Evolutionary conservation across 768 basidiomycete species (phyloP), one percentile per base, ranked within the genome.

Genomic region (Lentinula sp.): DNA sequence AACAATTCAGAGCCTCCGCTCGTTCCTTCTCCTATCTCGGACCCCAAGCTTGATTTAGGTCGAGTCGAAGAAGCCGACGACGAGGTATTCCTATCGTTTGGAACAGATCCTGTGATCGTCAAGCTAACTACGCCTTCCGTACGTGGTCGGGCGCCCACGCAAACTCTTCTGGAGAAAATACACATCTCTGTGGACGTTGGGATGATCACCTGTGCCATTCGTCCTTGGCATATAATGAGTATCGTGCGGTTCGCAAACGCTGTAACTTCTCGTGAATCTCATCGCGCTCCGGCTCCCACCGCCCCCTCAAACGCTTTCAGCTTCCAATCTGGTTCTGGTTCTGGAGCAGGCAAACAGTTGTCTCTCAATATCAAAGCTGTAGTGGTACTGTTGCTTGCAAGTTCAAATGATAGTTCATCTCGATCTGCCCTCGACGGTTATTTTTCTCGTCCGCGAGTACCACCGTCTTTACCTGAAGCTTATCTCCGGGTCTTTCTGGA

Each of bases 401-500:
- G 67, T 31, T 43, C 66, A 34, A 31, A 23, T 23, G 15, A 64
- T 28, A 32, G 51, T 23, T 57, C 32, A 35, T 34, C 48, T 37
- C 32, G n/a, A 7, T 10, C 28, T 37, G 5, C 73, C 61, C 63
- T 59, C 11, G 65, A 65, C 54, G 77, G 16, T 61, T 91, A 84
- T 67, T 89, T 86, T 68, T 70, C 75, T 18, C 79, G 76, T 23
- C 88, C 89, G 2, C 72, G 89, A n/a, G 69, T 79, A 5, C 85
- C 87, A 48, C 87, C 84, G 15, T 70, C 65, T 40, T 68, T 84
- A 6, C 68, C 73, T 8, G 70, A 74, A 50, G 77, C 81, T 34
- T 90, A 83, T 67, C 64, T 83, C 52, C 84, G 90, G 5, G 57
- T 85, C 3, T 73, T 81, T 62, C 59, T 86, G 10, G 84, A 87